A percentile compares a stretch with the other conserved stretches of the same genome.
These are phyloP conservation scores for Nyssa sinensis DNA, from an alignment of 148 eudicot genomes.

Conservation along the genomic window DNA sequence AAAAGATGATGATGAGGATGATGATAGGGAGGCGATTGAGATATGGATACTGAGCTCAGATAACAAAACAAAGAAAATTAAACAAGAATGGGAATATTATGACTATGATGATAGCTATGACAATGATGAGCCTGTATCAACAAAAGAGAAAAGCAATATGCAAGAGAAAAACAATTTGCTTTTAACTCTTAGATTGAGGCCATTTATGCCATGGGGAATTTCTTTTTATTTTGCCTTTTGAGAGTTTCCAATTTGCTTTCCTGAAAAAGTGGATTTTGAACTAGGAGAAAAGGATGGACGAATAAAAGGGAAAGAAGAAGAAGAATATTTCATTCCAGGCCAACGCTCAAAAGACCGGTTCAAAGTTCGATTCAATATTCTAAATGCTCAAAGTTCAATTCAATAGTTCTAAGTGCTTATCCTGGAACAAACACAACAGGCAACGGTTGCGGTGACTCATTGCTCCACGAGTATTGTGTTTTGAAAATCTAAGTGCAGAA, in stretches of 20 bases:
- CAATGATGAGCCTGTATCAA: slow-evolving; percentile 25
- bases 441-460: no score
- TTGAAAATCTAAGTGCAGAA: background rate
- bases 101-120: slow-evolving; percentile 15
- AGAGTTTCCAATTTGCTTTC: slow-evolving; percentile 31
- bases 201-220: slow-evolving; percentile 27
- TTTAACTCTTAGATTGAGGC: slow-evolving; percentile 55
- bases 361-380: background rate
- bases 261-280: slow-evolving; percentile 21
- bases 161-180: slow-evolving; percentile 46
- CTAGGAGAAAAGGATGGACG: slow-evolving; percentile 24
- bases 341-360: background rate
- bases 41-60: slow-evolving; percentile 10
- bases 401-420: background rate
- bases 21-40: background rate
- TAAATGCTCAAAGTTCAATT: background rate
- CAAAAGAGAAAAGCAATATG: slow-evolving; percentile 38
- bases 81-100: slow-evolving; percentile 13
- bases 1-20: background rate
- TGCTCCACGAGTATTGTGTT: background rate
- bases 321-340: background rate
- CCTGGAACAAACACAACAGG: background rate
- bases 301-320: slow-evolving; percentile 11
- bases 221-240: slow-evolving; percentile 32
- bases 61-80: slow-evolving; percentile 14